Evolutionary conservation across 495 filamentous ascomycete genomes (phyloP).

Genomic region (Neurospora sp.): DNA sequence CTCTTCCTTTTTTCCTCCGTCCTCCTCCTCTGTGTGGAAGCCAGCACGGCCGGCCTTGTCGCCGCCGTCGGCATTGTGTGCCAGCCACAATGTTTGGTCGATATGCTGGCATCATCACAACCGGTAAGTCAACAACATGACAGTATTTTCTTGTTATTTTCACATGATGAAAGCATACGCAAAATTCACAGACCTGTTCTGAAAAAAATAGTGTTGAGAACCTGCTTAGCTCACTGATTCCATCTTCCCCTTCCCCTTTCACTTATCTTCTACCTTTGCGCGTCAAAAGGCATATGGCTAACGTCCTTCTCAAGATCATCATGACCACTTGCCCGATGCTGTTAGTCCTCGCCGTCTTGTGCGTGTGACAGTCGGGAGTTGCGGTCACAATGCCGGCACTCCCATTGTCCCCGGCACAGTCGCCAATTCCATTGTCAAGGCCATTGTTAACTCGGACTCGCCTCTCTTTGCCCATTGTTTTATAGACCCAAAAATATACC

Average conservation of each 20-base stretch:
- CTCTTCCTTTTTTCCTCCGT: not conserved
- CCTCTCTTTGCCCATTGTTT: not conserved
- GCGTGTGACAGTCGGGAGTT: not conserved
- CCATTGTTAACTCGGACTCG: not conserved
- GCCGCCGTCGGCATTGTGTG: not conserved
- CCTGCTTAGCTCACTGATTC: slow-evolving; percentile 34
- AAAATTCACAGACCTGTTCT: slow-evolving; percentile 50
- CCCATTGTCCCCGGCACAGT: not conserved
- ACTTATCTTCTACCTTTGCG: not conserved
- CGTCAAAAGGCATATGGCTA: not conserved
- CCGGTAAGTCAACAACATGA: not conserved
- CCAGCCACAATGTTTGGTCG: not conserved
- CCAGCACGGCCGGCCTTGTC: not conserved
- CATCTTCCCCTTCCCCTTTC: not conserved
- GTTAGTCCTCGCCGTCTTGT: not conserved
- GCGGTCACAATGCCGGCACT: not conserved
- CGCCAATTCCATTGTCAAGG: not conserved
- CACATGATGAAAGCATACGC: slow-evolving; percentile 38
- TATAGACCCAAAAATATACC: not conserved
- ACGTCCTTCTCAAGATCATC: not conserved
- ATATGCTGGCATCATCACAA: not conserved
- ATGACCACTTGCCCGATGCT: not conserved
- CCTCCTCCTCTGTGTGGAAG: not conserved
- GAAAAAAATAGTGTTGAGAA: slow-evolving; percentile 38
- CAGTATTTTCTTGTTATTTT: not conserved